Percentiles rank a stretch among this genome's conserved stretches.
Conservation (phyloP, 176 grass and related monocot species). For the Hyparrhenia diplandra region DNA sequence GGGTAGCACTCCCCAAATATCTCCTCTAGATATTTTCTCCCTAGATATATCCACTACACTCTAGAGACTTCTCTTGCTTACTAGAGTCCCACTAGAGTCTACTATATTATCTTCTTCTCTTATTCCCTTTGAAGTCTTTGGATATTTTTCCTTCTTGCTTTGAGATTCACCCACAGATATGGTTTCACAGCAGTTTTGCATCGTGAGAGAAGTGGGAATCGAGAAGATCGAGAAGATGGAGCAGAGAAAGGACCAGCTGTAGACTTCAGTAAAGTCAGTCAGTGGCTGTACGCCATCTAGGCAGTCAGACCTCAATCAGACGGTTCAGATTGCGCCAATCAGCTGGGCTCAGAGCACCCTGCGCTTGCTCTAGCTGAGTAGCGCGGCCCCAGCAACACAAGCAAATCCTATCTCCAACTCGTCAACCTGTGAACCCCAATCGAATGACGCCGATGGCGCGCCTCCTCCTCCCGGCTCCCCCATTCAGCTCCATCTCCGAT, state of each 20-base stretch:
- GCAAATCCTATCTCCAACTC: conserved; percentile 3
- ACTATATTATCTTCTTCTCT: too few species aligned
- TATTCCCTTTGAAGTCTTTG: too few species aligned
- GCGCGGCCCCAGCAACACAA: too few species aligned
- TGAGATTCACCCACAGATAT: too few species aligned
- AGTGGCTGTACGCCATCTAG: background rate
- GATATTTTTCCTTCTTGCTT: too few species aligned
- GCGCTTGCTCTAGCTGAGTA: background rate
- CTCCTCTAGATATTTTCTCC: too few species aligned
- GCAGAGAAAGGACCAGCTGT: background rate
- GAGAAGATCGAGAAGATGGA: too few species aligned
- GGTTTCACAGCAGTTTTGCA: too few species aligned
- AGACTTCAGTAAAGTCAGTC: background rate
- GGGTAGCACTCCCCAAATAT: too few species aligned
- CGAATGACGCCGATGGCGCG: conserved; percentile 10
- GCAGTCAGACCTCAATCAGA: background rate
- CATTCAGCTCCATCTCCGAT: conserved; percentile 1
- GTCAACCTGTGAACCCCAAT: background rate
- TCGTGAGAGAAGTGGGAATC: background rate
- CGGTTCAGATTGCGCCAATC: background rate
- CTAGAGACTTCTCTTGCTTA: too few species aligned
- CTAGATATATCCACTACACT: too few species aligned
- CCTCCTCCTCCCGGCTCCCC: conserved; percentile 8
- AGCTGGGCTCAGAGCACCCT: background rate
- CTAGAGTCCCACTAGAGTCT: too few species aligned